phyloP scores from a whole-genome alignment of 176 grass and related monocot species.

The Echinochloa phyllopogon region DNA sequence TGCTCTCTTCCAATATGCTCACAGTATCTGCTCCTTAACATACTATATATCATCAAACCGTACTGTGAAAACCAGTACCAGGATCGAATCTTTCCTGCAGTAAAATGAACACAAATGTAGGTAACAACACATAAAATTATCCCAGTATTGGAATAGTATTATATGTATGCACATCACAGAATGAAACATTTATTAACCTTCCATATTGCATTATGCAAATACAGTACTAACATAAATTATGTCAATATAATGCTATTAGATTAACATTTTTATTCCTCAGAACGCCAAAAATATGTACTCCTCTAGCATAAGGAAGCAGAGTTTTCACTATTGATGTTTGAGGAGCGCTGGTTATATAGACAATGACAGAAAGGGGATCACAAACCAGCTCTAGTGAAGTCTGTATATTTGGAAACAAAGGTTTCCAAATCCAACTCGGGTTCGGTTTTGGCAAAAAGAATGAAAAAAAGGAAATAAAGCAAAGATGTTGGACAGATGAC shows the following conservation, averaged over 20 bases:
- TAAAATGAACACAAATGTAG: conserved; percentile 33
- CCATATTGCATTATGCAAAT: not conserved
- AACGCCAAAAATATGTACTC: not conserved
- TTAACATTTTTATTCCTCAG: not conserved
- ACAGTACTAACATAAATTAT: conserved; percentile 10
- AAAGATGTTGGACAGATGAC: not conserved
- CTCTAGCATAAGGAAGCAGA: conserved; percentile 24
- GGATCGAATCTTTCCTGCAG: conserved; percentile 76
- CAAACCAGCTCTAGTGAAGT: not conserved
- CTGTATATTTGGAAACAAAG: not conserved
- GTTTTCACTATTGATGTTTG: not conserved
- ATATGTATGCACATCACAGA: not conserved
- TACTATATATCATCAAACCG: conserved; percentile 88
- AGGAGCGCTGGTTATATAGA: conserved; percentile 1
- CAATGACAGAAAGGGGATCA: not conserved
- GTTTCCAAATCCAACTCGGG: not conserved
- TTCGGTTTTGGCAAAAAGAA: not conserved
- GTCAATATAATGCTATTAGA: not conserved
- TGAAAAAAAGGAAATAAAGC: not conserved
- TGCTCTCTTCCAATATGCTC: conserved; percentile 97
- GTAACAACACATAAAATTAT: not conserved
- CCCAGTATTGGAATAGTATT: not conserved
- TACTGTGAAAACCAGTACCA: conserved; percentile 93
- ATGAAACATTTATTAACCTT: conserved; percentile 19
- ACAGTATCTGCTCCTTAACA: conserved; percentile 88